Evolutionary conservation across 2,329 filamentous ascomycete genomes (phyloP), one percentile per base, ranked within the genome.

Genomic region (Sclerotinia borealis): DNA sequence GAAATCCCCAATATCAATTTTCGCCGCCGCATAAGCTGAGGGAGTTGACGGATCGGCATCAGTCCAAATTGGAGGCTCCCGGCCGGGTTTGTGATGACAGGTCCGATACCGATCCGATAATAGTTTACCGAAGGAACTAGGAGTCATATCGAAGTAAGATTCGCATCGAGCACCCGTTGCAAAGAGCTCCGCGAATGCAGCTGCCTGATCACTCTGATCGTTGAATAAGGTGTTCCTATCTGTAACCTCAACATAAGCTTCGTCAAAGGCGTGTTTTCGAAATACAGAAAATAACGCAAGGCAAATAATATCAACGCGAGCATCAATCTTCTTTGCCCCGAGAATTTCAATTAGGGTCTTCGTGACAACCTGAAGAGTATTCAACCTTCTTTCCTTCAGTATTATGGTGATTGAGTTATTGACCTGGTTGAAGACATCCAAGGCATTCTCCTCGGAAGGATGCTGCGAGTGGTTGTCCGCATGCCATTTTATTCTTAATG

Each of bases 101-200:
- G 79, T 72, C 0, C 79, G 78, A 79, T 77, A 69, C 81, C 80
- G 11, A 79, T 81, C 66, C 7, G 59, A 66, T 13, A 70, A 52
- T 10, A 70, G 52, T 59, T 77, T 78, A 50, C 81, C 81, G 31
- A 83, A 74, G 4, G 75, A 75, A 29, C 77, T 78, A 1, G 81
- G 81, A 1, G 76, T 71, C 54, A 87, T 79, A 64, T 85, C 84
- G 64, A 87, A 85, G 69, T 86, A 87, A 1, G 81, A 78, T 64
- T 87, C 83, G 69, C 85, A 88, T 61, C 84, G 82, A 4, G 85
- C 86, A 0, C 85, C 85, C 1, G 86, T 76, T 0, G 84, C 84
- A 74, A 85, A 87, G 0, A 85, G 79, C 70, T 87, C 85, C 0
- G 85, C 81, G 68, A 87, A 87, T 9, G 83, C 83, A 37, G 83